A percentile compares a stretch with the other conserved stretches of the same genome.
Evolutionary conservation across 1,284 basidiomycete species (phyloP).

Genomic region (Pseudozyma sp.): DNA sequence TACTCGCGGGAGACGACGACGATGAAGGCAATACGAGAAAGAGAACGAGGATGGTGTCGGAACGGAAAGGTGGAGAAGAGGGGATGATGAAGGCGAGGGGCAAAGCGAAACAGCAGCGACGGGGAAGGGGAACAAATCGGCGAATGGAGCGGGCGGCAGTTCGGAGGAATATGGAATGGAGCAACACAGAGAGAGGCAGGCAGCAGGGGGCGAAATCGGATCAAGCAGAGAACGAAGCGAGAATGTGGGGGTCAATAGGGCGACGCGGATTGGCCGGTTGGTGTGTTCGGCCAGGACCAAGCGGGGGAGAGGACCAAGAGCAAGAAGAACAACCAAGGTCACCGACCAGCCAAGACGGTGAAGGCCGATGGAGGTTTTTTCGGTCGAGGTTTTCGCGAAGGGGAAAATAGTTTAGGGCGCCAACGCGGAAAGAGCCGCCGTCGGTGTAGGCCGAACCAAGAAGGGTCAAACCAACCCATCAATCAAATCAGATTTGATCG

Average conservation of each 20-base stretch:
- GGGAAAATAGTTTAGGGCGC: slow-evolving; percentile 9
- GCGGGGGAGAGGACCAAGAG: slow-evolving; percentile 1
- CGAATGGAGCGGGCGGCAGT: slow-evolving; percentile 2
- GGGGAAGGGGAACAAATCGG: neutral
- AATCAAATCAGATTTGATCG: too few relatives aligned
- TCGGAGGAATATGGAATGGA: slow-evolving; percentile 11
- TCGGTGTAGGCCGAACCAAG: neutral
- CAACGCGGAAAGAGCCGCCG: slow-evolving; percentile 35
- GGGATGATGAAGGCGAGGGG: neutral
- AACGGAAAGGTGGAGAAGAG: neutral
- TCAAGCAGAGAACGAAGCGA: neutral
- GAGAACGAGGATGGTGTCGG: too few relatives aligned
- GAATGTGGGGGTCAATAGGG: slow-evolving; percentile 22
- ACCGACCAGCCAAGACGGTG: slow-evolving; percentile 3
- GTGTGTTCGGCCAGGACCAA: neutral
- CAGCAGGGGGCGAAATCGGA: slow-evolving; percentile 11
- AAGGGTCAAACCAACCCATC: neutral
- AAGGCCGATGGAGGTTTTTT: slow-evolving; percentile 2
- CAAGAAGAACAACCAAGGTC: neutral
- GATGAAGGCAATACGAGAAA: slow-evolving; percentile 2
- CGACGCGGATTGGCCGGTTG: slow-evolving; percentile 28
- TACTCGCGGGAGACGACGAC: slow-evolving; percentile 19
- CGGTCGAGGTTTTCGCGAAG: neutral
- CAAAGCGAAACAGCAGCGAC: neutral
- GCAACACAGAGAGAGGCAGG: neutral